phyloP scores from a whole-genome alignment of 768 basidiomycete genomes.

The Botryobasidium botryosum region DNA sequence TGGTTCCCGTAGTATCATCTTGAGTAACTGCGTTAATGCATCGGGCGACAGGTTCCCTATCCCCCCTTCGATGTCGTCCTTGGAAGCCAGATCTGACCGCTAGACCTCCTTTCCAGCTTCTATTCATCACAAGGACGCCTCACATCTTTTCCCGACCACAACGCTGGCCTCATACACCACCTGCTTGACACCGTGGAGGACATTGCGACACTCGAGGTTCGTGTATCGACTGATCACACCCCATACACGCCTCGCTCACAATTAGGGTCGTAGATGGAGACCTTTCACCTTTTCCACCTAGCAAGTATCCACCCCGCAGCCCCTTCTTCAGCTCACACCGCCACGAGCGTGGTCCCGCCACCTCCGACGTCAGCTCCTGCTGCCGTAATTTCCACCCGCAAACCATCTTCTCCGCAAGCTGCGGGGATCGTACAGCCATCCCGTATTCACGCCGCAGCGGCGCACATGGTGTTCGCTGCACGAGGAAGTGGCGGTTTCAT shows the following conservation, averaged over 20 bases:
- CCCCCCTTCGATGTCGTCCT: neutral
- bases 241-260: neutral
- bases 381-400: neutral
- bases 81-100: conserved; percentile 5
- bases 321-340: neutral
- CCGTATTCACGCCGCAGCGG: conserved; percentile 53
- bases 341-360: neutral
- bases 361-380: neutral
- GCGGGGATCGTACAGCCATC: conserved; percentile 6
- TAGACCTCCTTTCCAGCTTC: conserved; percentile 31
- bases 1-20: conserved; percentile 24
- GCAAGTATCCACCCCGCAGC: conserved; percentile 31
- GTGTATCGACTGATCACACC: conserved; percentile 1
- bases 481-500: conserved; percentile 59
- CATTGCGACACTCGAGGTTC: conserved; percentile 54
- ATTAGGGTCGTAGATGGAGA: conserved; percentile 48
- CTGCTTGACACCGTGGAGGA: conserved; percentile 34
- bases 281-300: conserved; percentile 65
- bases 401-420: conserved; percentile 12
- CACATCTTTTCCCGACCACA: conserved; percentile 65
- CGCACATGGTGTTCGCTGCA: conserved; percentile 71
- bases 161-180: conserved; percentile 41
- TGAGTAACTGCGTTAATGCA: conserved; percentile 41
- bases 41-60: conserved; percentile 56
- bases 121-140: conserved; percentile 76